Conservation (phyloP, 257 asterid species). For the Fraxinus cuspidata region DNA sequence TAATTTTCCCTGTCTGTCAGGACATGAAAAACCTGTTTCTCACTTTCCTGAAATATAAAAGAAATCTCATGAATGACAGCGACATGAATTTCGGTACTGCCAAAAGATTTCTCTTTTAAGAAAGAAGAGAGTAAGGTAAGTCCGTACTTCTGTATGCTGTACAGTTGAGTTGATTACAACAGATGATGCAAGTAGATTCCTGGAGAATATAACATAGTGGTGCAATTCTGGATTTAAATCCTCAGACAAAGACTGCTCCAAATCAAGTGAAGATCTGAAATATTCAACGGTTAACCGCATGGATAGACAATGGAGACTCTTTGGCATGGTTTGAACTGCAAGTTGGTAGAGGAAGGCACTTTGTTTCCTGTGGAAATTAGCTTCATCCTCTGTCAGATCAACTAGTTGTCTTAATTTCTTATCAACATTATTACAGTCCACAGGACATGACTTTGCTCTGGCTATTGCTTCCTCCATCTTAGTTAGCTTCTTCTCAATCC, state of each 20-base stretch:
- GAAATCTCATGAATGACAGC: constrained; percentile 24
- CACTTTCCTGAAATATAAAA: constrained; percentile 68
- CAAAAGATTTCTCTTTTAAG: constrained; percentile 4
- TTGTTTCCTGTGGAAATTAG: constrained; percentile 91
- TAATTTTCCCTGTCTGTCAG: constrained; percentile 84
- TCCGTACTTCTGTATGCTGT: constrained; percentile 68
- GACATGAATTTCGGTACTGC: constrained; percentile 15
- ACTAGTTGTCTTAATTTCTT: constrained; percentile 94
- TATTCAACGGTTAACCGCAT: constrained; percentile 92
- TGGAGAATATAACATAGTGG: constrained; percentile 87
- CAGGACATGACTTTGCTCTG: constrained; percentile 73
- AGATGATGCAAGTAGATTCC: constrained; percentile 80
- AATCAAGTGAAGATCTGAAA: constrained; percentile 66
- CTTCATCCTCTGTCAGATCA: constrained; percentile 95
- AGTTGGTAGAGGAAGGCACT: constrained; percentile 98
- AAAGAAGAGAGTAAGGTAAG: constrained; percentile 21
- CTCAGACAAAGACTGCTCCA: constrained; percentile 50
- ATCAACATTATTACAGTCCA: constrained; percentile 91
- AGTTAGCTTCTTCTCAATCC: constrained; percentile 60
- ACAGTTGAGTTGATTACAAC: constrained; percentile 87
- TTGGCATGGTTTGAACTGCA: constrained; percentile 94
- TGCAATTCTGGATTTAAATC: constrained; percentile 66
- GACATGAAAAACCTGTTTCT: constrained; percentile 80
- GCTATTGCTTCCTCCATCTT: constrained; percentile 76
- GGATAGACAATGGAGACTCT: constrained; percentile 92